Conservation (phyloP, 257 asterid species). For the Fraxinus pennsylvanica region DNA sequence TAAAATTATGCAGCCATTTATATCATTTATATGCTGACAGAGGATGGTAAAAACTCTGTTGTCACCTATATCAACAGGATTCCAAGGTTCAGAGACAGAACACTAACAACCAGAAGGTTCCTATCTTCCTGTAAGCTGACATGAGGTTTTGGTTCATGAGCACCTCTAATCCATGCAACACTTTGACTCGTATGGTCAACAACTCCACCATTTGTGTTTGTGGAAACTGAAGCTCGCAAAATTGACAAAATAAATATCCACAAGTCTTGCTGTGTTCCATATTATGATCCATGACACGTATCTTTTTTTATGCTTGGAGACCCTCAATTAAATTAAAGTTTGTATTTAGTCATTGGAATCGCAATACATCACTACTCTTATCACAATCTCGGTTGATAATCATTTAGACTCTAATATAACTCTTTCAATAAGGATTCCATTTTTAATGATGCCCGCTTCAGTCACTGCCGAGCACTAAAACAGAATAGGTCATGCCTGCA, state of each 20-base stretch:
- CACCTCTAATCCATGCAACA: not conserved
- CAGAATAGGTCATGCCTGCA: conserved; percentile 57
- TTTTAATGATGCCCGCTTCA: conserved; percentile 8
- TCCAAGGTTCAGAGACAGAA: not conserved
- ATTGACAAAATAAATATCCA: not conserved
- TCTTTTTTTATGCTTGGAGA: not conserved
- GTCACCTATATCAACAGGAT: not conserved
- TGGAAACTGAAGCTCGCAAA: not conserved
- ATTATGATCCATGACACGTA: not conserved
- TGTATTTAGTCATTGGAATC: not conserved
- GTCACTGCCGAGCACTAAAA: not conserved
- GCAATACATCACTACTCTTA: not conserved
- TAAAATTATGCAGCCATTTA: not conserved
- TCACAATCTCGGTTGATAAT: not conserved
- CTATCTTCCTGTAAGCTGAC: not conserved
- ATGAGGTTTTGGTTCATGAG: not conserved
- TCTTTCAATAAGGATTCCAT: conserved; percentile 17
- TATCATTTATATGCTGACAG: not conserved
- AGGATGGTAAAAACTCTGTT: not conserved
- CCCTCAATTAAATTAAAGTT: not conserved
- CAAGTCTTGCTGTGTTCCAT: not conserved
- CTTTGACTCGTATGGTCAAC: not conserved
- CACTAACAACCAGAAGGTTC: not conserved
- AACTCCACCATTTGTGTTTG: not conserved
- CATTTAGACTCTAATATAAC: conserved; percentile 15